These are phyloP conservation scores for Acacia pycnantha DNA, from an alignment of 331 rosid genomes.

Conservation along the genomic window DNA sequence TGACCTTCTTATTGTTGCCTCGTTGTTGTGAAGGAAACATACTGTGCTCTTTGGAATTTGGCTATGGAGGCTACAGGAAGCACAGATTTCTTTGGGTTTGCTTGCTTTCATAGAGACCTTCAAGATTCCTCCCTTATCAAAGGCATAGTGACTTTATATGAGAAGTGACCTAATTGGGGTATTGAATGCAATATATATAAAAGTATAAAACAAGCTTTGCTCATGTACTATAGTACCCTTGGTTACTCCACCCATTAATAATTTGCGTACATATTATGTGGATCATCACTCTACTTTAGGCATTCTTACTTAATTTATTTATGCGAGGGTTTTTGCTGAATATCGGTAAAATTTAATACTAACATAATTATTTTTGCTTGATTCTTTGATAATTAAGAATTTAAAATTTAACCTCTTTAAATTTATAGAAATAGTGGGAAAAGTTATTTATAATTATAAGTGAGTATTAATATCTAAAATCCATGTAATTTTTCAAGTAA, in stretches of 20 bases:
- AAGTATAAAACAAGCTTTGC: not conserved
- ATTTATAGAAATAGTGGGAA: not conserved
- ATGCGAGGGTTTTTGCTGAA: not conserved
- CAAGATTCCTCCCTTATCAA: constrained; percentile 28
- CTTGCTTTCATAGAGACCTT: constrained; percentile 18
- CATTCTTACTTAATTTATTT: not conserved
- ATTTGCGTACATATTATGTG: not conserved
- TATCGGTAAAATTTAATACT: not conserved
- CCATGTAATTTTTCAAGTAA: not conserved
- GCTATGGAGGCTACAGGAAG: constrained; percentile 19
- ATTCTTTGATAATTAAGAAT: not conserved
- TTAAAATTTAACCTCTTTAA: not conserved
- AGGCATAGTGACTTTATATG: not conserved
- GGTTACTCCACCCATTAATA: not conserved
- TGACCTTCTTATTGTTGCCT: constrained; percentile 57
- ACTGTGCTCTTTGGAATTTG: constrained; percentile 10
- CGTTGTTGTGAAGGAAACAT: constrained; percentile 76
- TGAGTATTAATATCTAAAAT: not conserved
- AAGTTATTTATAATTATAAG: not conserved
- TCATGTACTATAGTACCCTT: not conserved
- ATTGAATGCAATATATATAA: not conserved
- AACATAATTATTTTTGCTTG: not conserved
- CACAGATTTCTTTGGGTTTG: constrained; percentile 28
- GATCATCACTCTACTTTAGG: not conserved
- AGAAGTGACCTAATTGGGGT: constrained; percentile 31